phyloP scores from a whole-genome alignment of 352 stramenopile genomes.

The Pythium apleroticum region DNA sequence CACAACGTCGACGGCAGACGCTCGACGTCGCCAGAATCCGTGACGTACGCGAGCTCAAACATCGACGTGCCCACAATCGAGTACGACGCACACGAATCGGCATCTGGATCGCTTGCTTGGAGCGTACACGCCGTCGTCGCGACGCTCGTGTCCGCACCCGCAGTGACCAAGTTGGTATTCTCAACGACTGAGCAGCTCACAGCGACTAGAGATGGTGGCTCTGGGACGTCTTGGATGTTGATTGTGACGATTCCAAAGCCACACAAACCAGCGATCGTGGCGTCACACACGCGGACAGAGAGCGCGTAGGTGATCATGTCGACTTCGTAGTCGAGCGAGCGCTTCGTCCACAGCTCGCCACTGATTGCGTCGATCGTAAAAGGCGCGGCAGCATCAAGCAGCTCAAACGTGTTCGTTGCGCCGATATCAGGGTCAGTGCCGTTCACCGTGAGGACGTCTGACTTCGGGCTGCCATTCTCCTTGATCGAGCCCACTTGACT shows the following conservation, averaged over 20 bases:
- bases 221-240: slow-evolving; percentile 33
- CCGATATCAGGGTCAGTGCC: slow-evolving; percentile 40
- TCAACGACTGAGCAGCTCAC: slow-evolving; percentile 44
- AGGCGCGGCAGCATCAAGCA: slow-evolving; percentile 26
- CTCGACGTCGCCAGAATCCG: slow-evolving; percentile 4
- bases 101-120: slow-evolving; percentile 42
- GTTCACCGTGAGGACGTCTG: slow-evolving; percentile 29
- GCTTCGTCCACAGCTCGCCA: slow-evolving; percentile 38
- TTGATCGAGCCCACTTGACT: slow-evolving; percentile 28
- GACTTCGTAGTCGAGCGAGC: slow-evolving; percentile 46
- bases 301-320: slow-evolving; percentile 35
- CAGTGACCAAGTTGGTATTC: slow-evolving; percentile 39
- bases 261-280: slow-evolving; percentile 31
- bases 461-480: slow-evolving; percentile 40
- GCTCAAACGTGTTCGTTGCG: slow-evolving; percentile 28
- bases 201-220: slow-evolving; percentile 33
- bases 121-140: slow-evolving; percentile 33
- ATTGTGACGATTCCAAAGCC: slow-evolving; percentile 37
- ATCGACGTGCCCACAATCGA: slow-evolving; percentile 26
- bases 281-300: slow-evolving; percentile 50
- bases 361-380: slow-evolving; percentile 23
- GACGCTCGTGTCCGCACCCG: background rate
- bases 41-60: slow-evolving; percentile 21
- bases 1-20: slow-evolving; percentile 15
- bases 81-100: slow-evolving; percentile 46